Evolutionary conservation across 2,329 filamentous ascomycete genomes (phyloP).

Genomic region (Paecilomyces formosus): DNA sequence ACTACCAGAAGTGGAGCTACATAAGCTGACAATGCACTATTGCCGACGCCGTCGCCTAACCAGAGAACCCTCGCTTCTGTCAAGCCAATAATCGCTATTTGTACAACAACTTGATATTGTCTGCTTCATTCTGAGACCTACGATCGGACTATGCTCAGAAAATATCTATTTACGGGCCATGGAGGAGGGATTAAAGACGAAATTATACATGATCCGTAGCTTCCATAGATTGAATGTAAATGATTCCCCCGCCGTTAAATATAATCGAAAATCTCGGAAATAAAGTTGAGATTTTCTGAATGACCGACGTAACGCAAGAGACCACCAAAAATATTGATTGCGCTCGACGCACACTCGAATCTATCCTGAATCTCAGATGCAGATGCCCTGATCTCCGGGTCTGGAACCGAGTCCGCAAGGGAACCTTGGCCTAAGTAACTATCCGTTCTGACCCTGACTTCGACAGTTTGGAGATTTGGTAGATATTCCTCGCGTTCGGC

Average conservation of each 20-base stretch:
- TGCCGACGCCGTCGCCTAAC: too few relatives aligned
- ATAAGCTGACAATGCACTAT: too few relatives aligned
- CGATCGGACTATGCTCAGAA: too few relatives aligned
- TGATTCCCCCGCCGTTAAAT: not conserved
- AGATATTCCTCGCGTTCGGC: not conserved
- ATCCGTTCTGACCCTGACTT: not conserved
- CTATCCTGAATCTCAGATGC: not conserved
- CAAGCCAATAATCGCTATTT: too few relatives aligned
- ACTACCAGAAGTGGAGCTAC: too few relatives aligned
- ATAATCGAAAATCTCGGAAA: not conserved
- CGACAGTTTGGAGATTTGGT: not conserved
- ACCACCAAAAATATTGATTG: not conserved
- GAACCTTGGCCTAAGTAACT: too few relatives aligned
- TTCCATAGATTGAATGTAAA: not conserved
- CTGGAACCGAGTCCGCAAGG: not conserved
- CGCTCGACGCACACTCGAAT: not conserved
- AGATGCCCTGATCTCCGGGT: not conserved
- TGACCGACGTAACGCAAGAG: not conserved
- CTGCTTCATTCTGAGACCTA: too few relatives aligned
- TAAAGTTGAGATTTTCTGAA: not conserved
- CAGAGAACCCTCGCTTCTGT: too few relatives aligned
- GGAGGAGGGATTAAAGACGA: not conserved
- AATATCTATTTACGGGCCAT: too few relatives aligned
- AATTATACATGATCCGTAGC: not conserved
- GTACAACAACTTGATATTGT: too few relatives aligned